Evolutionary conservation across 192 early-diverging fungal genomes (phyloP).

Genomic region (Endogone sp.): DNA sequence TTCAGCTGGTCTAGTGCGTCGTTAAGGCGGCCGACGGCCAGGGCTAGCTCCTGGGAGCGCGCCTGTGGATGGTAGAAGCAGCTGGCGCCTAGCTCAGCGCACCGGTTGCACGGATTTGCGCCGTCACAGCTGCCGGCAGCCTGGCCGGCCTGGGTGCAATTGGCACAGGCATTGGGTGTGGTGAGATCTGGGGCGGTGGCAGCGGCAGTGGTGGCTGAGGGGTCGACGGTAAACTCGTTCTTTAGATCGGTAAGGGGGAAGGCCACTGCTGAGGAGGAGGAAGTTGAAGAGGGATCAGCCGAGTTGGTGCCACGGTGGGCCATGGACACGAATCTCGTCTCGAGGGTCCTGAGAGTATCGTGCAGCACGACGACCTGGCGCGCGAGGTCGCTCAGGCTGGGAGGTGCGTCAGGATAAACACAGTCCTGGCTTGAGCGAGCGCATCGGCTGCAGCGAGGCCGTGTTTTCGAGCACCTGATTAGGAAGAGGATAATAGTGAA

Average conservation of each 20-base stretch:
- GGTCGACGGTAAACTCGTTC: background rate
- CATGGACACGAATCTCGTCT: background rate
- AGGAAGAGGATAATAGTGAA: too few species aligned
- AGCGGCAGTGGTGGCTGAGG: too few species aligned
- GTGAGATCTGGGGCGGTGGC: background rate
- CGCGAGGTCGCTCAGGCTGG: slow-evolving; percentile 1
- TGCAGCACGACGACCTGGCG: slow-evolving; percentile 5
- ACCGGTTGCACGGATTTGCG: background rate
- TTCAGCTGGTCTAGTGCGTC: slow-evolving; percentile 2
- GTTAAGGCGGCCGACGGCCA: slow-evolving; percentile 2
- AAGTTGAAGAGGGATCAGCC: background rate
- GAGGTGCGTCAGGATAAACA: slow-evolving; percentile 1
- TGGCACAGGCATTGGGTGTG: background rate
- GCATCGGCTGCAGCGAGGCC: background rate
- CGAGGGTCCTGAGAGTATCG: background rate
- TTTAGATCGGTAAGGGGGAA: background rate
- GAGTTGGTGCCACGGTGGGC: background rate
- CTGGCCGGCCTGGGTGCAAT: background rate
- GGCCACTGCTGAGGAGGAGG: background rate
- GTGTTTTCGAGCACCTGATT: background rate
- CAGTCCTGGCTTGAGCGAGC: background rate
- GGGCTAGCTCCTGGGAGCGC: slow-evolving; percentile 3
- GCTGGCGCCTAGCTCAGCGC: background rate
- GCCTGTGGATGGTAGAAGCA: slow-evolving; percentile 2
- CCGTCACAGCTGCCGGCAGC: background rate